phyloP scores from a whole-genome alignment of 306 rosid species.

The Prosopis cineraria region DNA sequence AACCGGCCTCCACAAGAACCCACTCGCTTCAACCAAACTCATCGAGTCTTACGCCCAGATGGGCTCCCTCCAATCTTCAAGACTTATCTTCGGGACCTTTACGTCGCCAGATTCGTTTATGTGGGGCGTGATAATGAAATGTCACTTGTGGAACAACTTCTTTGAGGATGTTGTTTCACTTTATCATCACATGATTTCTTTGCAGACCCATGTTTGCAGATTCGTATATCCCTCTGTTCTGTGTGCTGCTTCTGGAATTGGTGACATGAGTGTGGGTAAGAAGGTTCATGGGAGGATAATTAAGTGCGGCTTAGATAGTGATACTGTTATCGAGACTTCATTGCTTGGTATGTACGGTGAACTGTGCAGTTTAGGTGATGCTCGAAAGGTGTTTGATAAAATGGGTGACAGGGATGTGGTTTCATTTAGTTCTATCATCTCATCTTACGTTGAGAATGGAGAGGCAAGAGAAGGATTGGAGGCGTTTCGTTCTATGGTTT shows the following conservation, averaged over 20 bases:
- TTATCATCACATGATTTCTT: conserved; percentile 40
- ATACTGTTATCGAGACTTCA: conserved; percentile 70
- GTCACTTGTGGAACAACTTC: conserved; percentile 54
- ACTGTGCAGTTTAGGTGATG: conserved; percentile 50
- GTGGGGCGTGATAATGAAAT: conserved; percentile 84
- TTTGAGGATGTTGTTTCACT: conserved; percentile 47
- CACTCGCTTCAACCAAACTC: conserved; percentile 76
- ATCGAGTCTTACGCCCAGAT: conserved; percentile 75
- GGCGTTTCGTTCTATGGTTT: conserved; percentile 63
- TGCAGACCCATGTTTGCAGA: conserved; percentile 34
- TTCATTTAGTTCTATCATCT: conserved; percentile 72
- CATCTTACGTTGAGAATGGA: conserved; percentile 67
- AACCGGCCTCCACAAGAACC: conserved; percentile 66
- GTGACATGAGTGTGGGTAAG: conserved; percentile 53
- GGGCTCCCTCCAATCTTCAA: conserved; percentile 66
- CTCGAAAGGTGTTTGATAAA: conserved; percentile 68
- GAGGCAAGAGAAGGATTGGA: conserved; percentile 57
- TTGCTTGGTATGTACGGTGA: conserved; percentile 73
- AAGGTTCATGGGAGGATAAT: conserved; percentile 73
- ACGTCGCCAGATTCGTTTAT: conserved; percentile 80
- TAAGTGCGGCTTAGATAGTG: conserved; percentile 57
- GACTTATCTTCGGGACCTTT: conserved; percentile 57
- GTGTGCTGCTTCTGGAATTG: conserved; percentile 62
- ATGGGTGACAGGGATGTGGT: conserved; percentile 71
- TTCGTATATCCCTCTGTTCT: conserved; percentile 74